These are phyloP conservation scores for Moricandia moricandioides DNA, from an alignment of 345 rosid species.

Conservation along the genomic window DNA sequence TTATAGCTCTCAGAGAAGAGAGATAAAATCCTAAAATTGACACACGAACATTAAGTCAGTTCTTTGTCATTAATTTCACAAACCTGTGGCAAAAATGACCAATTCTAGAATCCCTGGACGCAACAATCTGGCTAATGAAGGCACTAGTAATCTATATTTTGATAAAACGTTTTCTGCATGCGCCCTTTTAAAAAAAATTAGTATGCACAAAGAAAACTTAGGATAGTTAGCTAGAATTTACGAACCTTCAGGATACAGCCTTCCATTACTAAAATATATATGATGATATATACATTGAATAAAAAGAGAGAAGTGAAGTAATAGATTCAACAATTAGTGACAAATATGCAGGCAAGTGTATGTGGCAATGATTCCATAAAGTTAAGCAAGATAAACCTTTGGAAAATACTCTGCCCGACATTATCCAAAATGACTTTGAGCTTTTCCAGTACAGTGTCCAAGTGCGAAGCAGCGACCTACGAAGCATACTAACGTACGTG, in stretches of 20 bases:
- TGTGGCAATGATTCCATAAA: background rate
- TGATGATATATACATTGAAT: background rate
- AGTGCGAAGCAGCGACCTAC: conserved; percentile 97
- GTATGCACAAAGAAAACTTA: background rate
- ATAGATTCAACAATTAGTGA: background rate
- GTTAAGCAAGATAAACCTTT: conserved; percentile 52
- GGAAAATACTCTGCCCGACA: conserved; percentile 74
- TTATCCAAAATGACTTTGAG: conserved; percentile 80
- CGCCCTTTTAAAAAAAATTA: background rate
- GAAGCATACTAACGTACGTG: conserved; percentile 23
- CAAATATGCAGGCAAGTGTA: conserved; percentile 1
- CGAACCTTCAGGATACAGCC: background rate
- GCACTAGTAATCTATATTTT: conserved; percentile 9
- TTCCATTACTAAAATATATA: background rate
- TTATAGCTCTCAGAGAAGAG: conserved; percentile 71
- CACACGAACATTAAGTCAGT: conserved; percentile 32
- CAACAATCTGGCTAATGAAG: conserved; percentile 5
- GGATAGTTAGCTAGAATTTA: conserved; percentile 10
- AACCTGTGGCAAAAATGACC: conserved; percentile 1
- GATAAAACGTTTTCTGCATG: background rate
- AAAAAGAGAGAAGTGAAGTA: background rate
- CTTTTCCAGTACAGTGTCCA: conserved; percentile 91
- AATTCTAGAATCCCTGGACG: conserved; percentile 11
- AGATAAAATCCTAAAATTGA: conserved; percentile 67
- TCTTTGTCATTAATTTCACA: background rate